Conservation (phyloP, 1,284 basidiomycete genomes). For the Lignosus rhinocerotis region DNA sequence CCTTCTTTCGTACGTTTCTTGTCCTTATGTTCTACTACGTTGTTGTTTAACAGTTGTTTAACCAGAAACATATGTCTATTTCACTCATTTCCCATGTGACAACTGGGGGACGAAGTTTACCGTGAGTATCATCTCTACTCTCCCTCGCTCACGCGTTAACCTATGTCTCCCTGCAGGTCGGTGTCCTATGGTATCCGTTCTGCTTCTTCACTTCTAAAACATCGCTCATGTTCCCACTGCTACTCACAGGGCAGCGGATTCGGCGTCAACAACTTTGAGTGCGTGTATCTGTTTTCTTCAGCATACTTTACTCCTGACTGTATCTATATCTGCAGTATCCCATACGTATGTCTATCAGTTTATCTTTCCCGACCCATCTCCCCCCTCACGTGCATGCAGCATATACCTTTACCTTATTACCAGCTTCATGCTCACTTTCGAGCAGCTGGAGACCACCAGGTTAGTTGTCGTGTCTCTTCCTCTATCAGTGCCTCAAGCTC, state of each 20-base stretch:
- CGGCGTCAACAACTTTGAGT: conserved; percentile 32
- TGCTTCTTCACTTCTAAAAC: neutral
- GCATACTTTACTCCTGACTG: neutral
- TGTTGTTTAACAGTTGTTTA: neutral
- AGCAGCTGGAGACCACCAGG: conserved; percentile 37
- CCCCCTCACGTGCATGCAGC: conserved; percentile 2
- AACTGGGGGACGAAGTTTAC: conserved; percentile 28
- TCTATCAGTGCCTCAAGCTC: too few relatives aligned
- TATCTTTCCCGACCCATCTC: neutral
- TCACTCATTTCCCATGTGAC: conserved; percentile 38
- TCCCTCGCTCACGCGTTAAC: neutral
- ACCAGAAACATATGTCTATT: conserved; percentile 43
- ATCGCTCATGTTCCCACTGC: neutral
- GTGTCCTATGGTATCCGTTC: conserved; percentile 29
- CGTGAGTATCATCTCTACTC: conserved; percentile 25
- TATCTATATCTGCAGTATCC: conserved; percentile 30
- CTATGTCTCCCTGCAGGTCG: conserved; percentile 29
- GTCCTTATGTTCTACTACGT: neutral
- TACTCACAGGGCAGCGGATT: conserved; percentile 27
- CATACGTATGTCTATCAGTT: conserved; percentile 31
- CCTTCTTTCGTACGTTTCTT: conserved; percentile 39
- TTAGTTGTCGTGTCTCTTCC: conserved; percentile 21
- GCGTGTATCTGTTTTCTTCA: conserved; percentile 25
- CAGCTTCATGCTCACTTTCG: conserved; percentile 35
- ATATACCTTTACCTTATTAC: conserved; percentile 41